Base-by-base conservation (phyloP, 805 yeast genomes). In the Sungouiozyma intestinalis region DNA sequence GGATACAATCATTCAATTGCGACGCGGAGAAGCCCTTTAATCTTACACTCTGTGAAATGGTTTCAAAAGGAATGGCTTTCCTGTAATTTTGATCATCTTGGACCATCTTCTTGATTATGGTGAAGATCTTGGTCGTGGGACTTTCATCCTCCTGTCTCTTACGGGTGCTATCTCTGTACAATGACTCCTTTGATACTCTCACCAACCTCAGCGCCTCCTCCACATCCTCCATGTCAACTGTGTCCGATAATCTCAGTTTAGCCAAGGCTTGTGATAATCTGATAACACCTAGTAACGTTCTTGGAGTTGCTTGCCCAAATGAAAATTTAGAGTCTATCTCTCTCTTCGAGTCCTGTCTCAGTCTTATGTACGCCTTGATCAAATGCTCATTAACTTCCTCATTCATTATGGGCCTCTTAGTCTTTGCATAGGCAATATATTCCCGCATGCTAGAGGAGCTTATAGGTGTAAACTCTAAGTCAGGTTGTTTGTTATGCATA, bases 201-300 rank as follows among this genome's bases (percentile, higher is more conserved):
- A 81, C 70, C 50, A 92, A 72, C 55, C 98, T 76, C 55, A 92
- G 68, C 0, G 98, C 96, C 66, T 92, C 99, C 56, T 92, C 97
- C 34, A 92, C 96, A 63, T 92, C 97, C 44, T 76, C 84, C 35
- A 71, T 65, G 27, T 69, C 71, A 6, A 92, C 97, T 16, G 57
- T 65, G 47, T 81, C 72, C 44, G 80, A 79, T 59, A 92, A 85
- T 57, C 97, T 73, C 45, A 92, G 71, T 54, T 96, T 74, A 0
- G 98, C 97, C 48, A 85, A 71, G 1, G 97, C 98, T 66, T 90
- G 97, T 1, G 98, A 76, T 72, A 92, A 71, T 67, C 99, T 80
- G 51, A 92, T 67, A 39, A 94, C 81, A 52, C 92, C 97, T 44
- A 92, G 71, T 48, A 92, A 71, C 2, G 97, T 87, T 70, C 99